Conservation (phyloP, 192 early-diverging fungal genomes). For the Neocallimastix lanati region DNA sequence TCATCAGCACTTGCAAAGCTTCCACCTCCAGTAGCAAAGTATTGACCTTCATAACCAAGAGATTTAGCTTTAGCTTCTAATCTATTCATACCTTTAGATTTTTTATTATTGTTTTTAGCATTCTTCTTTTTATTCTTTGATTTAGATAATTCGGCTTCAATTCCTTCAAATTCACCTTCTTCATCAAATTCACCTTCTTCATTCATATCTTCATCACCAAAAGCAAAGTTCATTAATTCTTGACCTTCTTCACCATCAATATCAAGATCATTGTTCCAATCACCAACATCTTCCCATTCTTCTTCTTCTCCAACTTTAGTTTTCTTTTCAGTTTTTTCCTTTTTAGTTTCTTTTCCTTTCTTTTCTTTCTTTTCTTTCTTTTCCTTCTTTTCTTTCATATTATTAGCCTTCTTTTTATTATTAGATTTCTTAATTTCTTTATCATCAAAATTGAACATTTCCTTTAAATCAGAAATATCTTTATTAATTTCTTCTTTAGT, state of each 20-base stretch:
- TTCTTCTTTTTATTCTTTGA: background rate
- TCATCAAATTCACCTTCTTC: slow-evolving; percentile 25
- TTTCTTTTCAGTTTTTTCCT: slow-evolving; percentile 7
- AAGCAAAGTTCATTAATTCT: slow-evolving; percentile 22
- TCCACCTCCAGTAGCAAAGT: background rate
- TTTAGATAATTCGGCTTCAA: background rate
- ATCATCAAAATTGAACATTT: slow-evolving; percentile 11
- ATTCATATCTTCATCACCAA: slow-evolving; percentile 36
- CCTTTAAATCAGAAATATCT: background rate
- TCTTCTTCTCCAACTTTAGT: slow-evolving; percentile 22
- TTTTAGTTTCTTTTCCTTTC: slow-evolving; percentile 10
- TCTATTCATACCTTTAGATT: background rate
- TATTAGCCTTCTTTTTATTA: no score
- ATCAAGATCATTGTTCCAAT: slow-evolving; percentile 16
- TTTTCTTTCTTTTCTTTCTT: slow-evolving; percentile 17
- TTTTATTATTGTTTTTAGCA: background rate
- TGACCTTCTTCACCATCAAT: slow-evolving; percentile 21
- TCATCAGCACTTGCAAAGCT: background rate
- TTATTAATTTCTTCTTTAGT: slow-evolving; percentile 1
- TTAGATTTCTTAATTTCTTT: slow-evolving; percentile 2
- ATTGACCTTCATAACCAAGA: background rate
- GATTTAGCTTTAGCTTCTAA: background rate
- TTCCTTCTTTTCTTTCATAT: slow-evolving; percentile 7
- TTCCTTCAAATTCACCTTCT: slow-evolving; percentile 9
- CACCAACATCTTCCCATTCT: slow-evolving; percentile 23